Conservation (phyloP, 2,329 filamentous ascomycete species). For the Fusarium abutilonis region DNA sequence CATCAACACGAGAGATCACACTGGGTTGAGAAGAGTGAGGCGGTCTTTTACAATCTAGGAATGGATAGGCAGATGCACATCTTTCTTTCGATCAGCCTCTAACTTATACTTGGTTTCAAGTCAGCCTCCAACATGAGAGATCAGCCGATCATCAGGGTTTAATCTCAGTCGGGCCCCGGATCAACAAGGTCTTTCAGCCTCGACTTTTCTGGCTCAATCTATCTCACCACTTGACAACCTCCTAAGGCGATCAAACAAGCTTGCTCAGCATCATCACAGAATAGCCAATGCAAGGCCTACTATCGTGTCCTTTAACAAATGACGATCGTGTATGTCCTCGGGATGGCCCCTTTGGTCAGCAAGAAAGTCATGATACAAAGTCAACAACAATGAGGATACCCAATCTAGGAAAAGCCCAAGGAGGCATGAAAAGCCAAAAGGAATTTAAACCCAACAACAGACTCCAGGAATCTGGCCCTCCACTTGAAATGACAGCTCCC, state of each 20-base stretch:
- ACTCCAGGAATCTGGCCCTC: background rate
- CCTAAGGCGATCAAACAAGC: no score
- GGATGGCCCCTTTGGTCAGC: background rate
- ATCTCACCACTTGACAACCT: no score
- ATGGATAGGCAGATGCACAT: slow-evolving; percentile 18
- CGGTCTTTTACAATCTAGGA: slow-evolving; percentile 12
- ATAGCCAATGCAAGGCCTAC: no score
- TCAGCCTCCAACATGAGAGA: slow-evolving; percentile 6
- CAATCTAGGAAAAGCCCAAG: background rate
- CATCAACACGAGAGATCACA: slow-evolving; percentile 4
- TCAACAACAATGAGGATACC: background rate
- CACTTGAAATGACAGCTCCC: background rate
- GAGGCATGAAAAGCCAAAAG: background rate
- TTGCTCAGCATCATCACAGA: no score
- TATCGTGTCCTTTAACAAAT: no score
- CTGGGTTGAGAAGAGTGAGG: slow-evolving; percentile 33
- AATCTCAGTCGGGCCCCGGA: background rate
- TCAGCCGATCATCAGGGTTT: background rate
- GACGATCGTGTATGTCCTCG: background rate
- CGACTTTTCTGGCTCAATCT: no score
- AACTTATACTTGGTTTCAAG: slow-evolving; percentile 18
- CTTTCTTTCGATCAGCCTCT: no score
- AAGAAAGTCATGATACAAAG: background rate
- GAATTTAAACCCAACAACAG: background rate
- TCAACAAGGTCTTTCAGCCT: no score